Base-by-base conservation (phyloP, 176 grass and related monocot genomes). In the Aegilops sharonensis region DNA sequence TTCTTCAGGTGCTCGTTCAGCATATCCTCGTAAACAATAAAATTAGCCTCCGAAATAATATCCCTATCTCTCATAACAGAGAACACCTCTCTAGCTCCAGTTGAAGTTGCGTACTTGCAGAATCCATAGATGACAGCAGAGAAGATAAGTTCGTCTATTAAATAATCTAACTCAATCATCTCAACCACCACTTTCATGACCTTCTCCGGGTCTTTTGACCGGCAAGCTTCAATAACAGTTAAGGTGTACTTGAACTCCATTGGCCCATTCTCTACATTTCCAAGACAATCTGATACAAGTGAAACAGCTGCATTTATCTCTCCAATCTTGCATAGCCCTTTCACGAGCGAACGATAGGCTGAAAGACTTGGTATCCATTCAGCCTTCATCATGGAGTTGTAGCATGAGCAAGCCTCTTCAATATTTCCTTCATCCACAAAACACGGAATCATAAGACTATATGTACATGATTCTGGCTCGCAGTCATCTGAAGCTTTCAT, bases 231-330 rank as follows among this genome's bases (percentile, higher is more conserved):
- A 72, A 95, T 52, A 75, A 95, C 89, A 83, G 93, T 91, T 90
- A 98, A 87, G 56, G 93, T 77, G 76, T 98, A 95, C 80, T 98
- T 98, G 75, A 98, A 98, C 75, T 98, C 96, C 87, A 89, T 84
- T n/a, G 96, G 96, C 8, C 93, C 96, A 52, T 85, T 95, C 70
- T 92, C 91, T 50, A 98, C 79, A 94, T 87, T 95, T 81, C 93
- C 90, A 64, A 98, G 85, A 84, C 90, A 98, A 84, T 98, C 84
- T 81, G 91, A 89, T 63, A 94, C 88, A 78, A 98, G 90, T 68
- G 88, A 83, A 83, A 94, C 89, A 65, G 88, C 96, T 48, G 81
- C 72, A 89, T 81, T 85, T 72, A 98, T 91, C 65, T 98, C 90
- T 11, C 90, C 84, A 76, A 90, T 95, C 88, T 90, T 95, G 81